phyloP scores from a whole-genome alignment of 2,329 filamentous ascomycete species.

The Cryphonectria carpinicola region DNA sequence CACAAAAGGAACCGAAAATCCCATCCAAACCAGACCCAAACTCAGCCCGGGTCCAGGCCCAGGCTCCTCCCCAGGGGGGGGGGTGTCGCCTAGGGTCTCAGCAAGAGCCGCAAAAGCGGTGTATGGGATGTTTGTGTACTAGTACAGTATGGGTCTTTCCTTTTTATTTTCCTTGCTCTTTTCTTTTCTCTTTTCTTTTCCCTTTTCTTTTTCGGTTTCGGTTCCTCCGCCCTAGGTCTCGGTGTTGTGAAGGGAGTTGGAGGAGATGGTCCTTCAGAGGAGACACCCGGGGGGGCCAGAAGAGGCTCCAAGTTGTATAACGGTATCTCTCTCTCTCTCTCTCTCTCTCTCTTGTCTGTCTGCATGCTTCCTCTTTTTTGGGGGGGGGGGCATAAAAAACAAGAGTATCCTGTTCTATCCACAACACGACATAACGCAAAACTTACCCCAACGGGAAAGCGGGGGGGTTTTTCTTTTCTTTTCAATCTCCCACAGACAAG shows the following conservation, averaged over 20 bases:
- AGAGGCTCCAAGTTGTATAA: too few species aligned
- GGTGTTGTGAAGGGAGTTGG: too few species aligned
- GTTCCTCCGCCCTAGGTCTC: too few species aligned
- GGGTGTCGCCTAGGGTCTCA: too few species aligned
- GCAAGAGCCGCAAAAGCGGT: constrained; percentile 21
- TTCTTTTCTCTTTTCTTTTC: background rate
- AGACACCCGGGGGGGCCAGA: too few species aligned
- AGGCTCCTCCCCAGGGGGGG: background rate
- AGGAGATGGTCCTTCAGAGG: too few species aligned
- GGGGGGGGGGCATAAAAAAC: too few species aligned
- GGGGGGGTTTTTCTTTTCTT: background rate
- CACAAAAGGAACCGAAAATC: background rate
- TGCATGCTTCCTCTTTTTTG: too few species aligned
- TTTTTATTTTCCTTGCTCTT: background rate
- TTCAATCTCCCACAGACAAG: background rate
- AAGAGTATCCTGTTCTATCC: background rate
- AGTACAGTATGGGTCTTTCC: background rate
- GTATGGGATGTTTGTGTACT: background rate
- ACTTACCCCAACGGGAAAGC: background rate
- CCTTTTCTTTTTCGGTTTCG: background rate
- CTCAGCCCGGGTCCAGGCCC: background rate
- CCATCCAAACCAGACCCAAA: background rate
- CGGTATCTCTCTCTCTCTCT: too few species aligned
- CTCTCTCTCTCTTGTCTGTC: background rate
- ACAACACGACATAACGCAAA: background rate